Evolutionary conservation across 495 filamentous ascomycete species (phyloP).

Genomic region (Penicillium paxilli): DNA sequence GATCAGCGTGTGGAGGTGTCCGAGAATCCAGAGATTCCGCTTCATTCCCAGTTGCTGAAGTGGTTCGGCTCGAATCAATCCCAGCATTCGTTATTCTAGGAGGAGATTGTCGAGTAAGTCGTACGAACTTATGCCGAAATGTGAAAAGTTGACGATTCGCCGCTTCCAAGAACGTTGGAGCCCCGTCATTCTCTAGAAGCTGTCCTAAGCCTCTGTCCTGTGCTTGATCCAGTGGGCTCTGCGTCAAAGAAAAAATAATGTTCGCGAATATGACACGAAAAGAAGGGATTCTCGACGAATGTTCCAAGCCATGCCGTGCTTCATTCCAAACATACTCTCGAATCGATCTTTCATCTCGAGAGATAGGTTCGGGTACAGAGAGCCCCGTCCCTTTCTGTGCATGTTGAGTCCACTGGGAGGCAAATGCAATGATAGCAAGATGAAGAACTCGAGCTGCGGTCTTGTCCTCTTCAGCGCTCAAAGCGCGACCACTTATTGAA

Average conservation of each 20-base stretch:
- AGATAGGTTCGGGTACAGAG: conserved; percentile 8
- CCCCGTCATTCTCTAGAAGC: conserved; percentile 37
- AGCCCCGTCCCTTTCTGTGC: conserved; percentile 18
- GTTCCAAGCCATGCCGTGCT: conserved; percentile 36
- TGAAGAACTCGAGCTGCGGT: conserved; percentile 39
- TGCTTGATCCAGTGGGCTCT: conserved; percentile 31
- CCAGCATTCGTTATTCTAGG: neutral
- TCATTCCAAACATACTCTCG: conserved; percentile 45
- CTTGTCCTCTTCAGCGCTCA: conserved; percentile 37
- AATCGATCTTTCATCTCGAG: conserved; percentile 32
- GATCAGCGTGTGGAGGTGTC: conserved; percentile 1
- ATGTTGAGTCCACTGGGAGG: conserved; percentile 46
- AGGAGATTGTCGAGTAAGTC: conserved; percentile 2
- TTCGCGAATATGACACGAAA: conserved; percentile 46
- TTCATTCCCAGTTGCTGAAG: neutral
- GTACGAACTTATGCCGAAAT: conserved; percentile 29
- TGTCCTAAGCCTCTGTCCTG: conserved; percentile 20
- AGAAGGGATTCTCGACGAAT: conserved; percentile 36
- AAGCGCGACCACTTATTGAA: conserved; percentile 27
- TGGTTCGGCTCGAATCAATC: neutral
- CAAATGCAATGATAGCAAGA: conserved; percentile 46
- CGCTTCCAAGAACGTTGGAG: conserved; percentile 39
- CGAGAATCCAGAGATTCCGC: neutral
- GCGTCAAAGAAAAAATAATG: conserved; percentile 48
- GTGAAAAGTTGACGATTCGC: conserved; percentile 36